Evolutionary conservation across 2,329 filamentous ascomycete genomes (phyloP), one percentile per base, ranked within the genome.

Genomic region (Akanthomyces dipterigenus): DNA sequence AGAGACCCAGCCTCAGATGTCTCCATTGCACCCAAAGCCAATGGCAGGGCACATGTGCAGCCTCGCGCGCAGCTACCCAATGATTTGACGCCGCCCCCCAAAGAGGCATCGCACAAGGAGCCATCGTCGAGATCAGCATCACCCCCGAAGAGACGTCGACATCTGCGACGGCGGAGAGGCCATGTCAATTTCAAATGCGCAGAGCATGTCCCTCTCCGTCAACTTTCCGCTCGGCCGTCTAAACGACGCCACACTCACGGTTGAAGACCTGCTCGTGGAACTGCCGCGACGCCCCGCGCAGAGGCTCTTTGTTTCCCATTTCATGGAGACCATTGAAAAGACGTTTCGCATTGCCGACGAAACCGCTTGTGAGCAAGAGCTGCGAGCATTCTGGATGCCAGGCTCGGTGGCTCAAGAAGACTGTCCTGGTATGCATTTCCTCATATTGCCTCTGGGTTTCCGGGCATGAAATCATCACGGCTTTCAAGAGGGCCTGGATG

Each of bases 141-240:
- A 2, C 42, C 55, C 42, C 20, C 8, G 43, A 38, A 14, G 18
- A 49, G 5, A 11, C 22, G 22, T 20, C 18, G 16, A 14, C n/a
- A 3, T 40, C 55, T 3, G 24, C n/a, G 12, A 11, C n/a, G 4
- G 14, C n/a, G 11, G 45, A 36, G 28, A 31, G 26, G 12, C 38
- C 40, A 9, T 46, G 42, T 28, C 22, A 24, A 49, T n/a, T 58
- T 58, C 12, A 38, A 18, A 20, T 49, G 55, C 31, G 55, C 55
- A 16, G 20, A 58, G 20, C 14, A 49, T 64, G 36, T 49, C 56
- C 14, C 36, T 62, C 4, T 62, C 63, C 28, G 58, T 64, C 45
- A 64, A 64, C 40, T 64, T 60, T 48, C 63, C 63, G 6, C 56
- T 61, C 16, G 53, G 63, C 34, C 26, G 49, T 26, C 28, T 50